Percentiles rank a stretch among this genome's conserved stretches.
Evolutionary conservation across 1,284 basidiomycete species (phyloP).

Genomic region (Salmacisia buchloeana): DNA sequence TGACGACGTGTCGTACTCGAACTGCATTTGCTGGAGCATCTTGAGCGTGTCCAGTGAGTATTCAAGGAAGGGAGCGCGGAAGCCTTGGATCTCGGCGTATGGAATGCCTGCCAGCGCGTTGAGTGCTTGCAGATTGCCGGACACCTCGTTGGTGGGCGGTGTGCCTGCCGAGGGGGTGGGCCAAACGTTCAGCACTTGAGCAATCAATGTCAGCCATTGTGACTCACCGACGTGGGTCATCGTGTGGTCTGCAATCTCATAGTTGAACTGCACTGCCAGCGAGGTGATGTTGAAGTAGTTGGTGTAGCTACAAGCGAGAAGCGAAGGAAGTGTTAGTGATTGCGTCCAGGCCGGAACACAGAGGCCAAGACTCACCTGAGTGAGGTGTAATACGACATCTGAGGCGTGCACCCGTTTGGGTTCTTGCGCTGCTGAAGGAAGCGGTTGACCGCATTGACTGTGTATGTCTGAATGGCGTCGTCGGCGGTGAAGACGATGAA

Average conservation of each 20-base stretch:
- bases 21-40: constrained; percentile 57
- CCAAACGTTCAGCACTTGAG: background rate
- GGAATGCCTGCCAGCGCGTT: constrained; percentile 76
- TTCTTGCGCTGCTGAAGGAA: constrained; percentile 72
- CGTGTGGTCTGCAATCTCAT: constrained; percentile 76
- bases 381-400: constrained; percentile 46
- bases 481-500: constrained; percentile 48
- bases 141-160: constrained; percentile 55
- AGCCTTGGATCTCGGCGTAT: constrained; percentile 63
- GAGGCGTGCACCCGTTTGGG: constrained; percentile 71
- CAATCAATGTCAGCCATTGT: constrained; percentile 27
- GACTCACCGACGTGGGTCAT: constrained; percentile 71
- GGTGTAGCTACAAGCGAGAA: constrained; percentile 61
- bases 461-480: constrained; percentile 67
- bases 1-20: constrained; percentile 69
- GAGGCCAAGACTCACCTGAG: background rate
- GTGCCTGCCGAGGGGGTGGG: too few relatives aligned
- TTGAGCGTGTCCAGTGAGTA: constrained; percentile 63
- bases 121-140: constrained; percentile 72
- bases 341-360: background rate
- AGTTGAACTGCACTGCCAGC: constrained; percentile 73
- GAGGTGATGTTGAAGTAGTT: constrained; percentile 73
- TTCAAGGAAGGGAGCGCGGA: constrained; percentile 72
- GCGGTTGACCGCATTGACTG: constrained; percentile 65
- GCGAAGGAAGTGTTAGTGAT: background rate